Evolutionary conservation across 805 yeast species (phyloP), one percentile per base, ranked within the genome.

Genomic region (Myxozyma vanderwaltii): DNA sequence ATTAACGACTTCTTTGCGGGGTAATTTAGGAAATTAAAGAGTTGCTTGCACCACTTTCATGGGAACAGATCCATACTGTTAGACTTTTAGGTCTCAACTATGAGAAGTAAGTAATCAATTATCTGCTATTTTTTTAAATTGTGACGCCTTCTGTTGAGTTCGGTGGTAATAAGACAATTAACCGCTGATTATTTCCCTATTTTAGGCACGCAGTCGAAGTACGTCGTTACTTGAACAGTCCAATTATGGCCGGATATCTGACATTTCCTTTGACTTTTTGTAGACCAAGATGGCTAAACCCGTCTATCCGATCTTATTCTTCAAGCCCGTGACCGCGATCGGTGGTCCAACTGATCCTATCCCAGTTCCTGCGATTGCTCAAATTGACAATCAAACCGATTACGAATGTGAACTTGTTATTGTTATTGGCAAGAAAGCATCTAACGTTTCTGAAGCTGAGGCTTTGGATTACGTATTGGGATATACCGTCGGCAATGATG

Each of bases 381-480:
- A 76, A 74, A 38, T 80, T 74, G 65, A 70, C 69, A 66, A 64
- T 51, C 76, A 65, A 43, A 71, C 78, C 12, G 86, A 82, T 68
- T 82, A 82, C 63, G 86, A 82, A 64, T 80, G 79, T 31, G 86
- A 82, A 66, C 70, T 82, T 43, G 82, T 79, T 2, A 76, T 80
- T 17, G 80, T 82, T 7, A 82, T 82, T 60, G 86, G 86, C 26
- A 78, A 76, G 65, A 63, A 70, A n/a, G 80, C 81, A 41, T 73
- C 70, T 57, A 73, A 80, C 60, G 81, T 82, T 23, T 50, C 74
- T 17, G 73, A 67, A 19, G 76, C 70, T 19, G 73, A 79, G 19
- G 85, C 84, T 3, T 68, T 76, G 50, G 72, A 75, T 47, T 74
- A 81, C 59, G 79, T 82, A 3, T 68, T 80, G 19, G 86, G 86